phyloP scores from a whole-genome alignment of 2,329 filamentous ascomycete species.

The Neonectria magnoliae region DNA sequence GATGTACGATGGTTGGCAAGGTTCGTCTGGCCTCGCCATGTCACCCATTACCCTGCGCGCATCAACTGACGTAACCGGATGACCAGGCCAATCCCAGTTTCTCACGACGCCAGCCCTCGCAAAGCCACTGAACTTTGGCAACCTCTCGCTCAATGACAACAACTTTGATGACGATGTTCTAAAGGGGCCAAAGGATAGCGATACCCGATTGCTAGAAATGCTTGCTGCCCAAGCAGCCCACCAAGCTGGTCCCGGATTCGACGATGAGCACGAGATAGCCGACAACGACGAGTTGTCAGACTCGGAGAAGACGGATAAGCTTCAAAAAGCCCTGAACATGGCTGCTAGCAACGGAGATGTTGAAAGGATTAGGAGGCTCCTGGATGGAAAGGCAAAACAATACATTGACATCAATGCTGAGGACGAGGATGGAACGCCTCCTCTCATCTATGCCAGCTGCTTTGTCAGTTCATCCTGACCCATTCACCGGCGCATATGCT shows the following conservation, averaged over 20 bases:
- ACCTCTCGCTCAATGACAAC: constrained; percentile 83
- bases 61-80: constrained; percentile 38
- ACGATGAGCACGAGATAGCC: constrained; percentile 83
- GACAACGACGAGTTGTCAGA: constrained; percentile 77
- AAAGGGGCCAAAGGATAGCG: constrained; percentile 75
- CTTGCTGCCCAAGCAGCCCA: constrained; percentile 90
- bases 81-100: constrained; percentile 90
- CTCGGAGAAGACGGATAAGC: constrained; percentile 78
- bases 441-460: constrained; percentile 96
- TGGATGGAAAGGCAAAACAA: constrained; percentile 76
- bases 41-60: constrained; percentile 28
- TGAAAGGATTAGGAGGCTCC: constrained; percentile 78
- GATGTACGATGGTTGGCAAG: constrained; percentile 99
- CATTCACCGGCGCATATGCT: constrained; percentile 3
- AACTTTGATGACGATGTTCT: constrained; percentile 72
- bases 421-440: constrained; percentile 95
- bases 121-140: constrained; percentile 83
- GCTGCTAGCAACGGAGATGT: constrained; percentile 96
- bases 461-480: constrained; percentile 71
- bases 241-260: constrained; percentile 75
- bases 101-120: constrained; percentile 86
- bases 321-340: constrained; percentile 93
- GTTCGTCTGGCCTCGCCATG: constrained; percentile 53
- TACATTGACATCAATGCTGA: constrained; percentile 87
- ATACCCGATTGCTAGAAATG: constrained; percentile 93